Base-by-base conservation (phyloP, 2,329 filamentous ascomycete species). In the Aspergillus piperis region DNA sequence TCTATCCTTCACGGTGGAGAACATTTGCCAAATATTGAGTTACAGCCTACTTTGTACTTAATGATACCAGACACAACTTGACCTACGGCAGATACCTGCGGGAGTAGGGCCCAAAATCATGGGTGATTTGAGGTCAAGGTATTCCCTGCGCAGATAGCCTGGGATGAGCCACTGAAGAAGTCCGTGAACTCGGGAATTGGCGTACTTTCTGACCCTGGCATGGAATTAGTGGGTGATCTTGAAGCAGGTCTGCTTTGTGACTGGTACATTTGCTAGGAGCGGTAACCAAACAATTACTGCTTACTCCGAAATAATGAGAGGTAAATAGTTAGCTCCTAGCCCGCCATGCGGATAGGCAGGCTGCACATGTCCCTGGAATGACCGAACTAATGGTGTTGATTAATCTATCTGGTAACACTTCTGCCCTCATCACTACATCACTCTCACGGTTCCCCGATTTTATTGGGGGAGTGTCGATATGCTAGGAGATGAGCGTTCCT, bases 401-500 rank as follows among this genome's bases (percentile, higher is more conserved):
- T 49, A 42, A 57, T 51, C 23, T 49, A 57, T 39, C 17, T 42
- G 8, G 13, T 23, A 42, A 51, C 25, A 41, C 32, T 32, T 27
- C 32, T 51, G 17, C 36, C 32, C 44, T 51, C 8, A 52, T 27
- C 32, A 30, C 47, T 48, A 50, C 42, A 57, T 41, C 42, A 57
- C 47, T 47, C 21, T 39, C 6, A 8, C 27, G 19, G 19, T 59
- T 39, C 21, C 25, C 15, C 55, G 17, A 47, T 39, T 17, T 54
- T 15, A 61, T 61, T 58, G 59, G 55, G 23, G 57, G 42, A 25
- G 6, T 42, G 15, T 25, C 39, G 19, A 25, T 49, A 55, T 55
- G 36, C 36, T 52, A 48, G 50, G 51, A 42, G 23, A 49, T 38
- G 59, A 54, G 50, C 51, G 55, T 25, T 50, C 32, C 32, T 59